Base-by-base conservation (phyloP, 768 basidiomycete genomes). In the Agrocybe praecox region DNA sequence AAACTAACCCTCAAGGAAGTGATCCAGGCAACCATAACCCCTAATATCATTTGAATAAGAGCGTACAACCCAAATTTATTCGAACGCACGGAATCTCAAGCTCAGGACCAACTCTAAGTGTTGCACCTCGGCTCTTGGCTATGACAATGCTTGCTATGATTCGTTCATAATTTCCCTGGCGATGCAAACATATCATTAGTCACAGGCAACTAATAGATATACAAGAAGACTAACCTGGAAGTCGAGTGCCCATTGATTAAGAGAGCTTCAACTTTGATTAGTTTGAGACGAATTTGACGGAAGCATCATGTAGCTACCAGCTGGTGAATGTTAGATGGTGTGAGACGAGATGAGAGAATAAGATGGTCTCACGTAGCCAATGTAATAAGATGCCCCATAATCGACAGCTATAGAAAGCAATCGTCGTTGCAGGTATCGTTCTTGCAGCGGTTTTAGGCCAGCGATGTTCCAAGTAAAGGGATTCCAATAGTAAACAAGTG, bases 171-270 rank as follows among this genome's bases (percentile, higher is more conserved):
- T 98, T 99, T 23, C 97, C 97, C 93, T 97, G 53, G 5, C 3
- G 7, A 15, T 29, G 9, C 26, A 4, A 29, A 29, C 26, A 29
- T 29, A 29, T 29, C 5, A 29, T n/a, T 29, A 26, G 15, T 63
- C 51, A 14, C 56, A 46, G 11, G 19, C 19, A 15, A 14, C 6
- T n/a, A 19, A 29, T 26, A 19, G 45, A 11, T 15, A 42, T 46
- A 46, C 9, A 23, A n/a, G 23, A 11, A 24, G 14, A 59, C 76
- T 59, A 65, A 90, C 95, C 68, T 96, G 87, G 59, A 98, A 98
- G 70, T 98, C 96, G 36, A 98, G 75, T 7, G 97, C 92, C 94
- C 96, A 98, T 73, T 99, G 96, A 66, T 98, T 96, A 24, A 99
- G 78, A 15, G 94, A 95, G 69, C 94, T 96, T 63, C 15, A 21